Base-by-base conservation (phyloP, 768 basidiomycete species). In the Lactarius quietus region DNA sequence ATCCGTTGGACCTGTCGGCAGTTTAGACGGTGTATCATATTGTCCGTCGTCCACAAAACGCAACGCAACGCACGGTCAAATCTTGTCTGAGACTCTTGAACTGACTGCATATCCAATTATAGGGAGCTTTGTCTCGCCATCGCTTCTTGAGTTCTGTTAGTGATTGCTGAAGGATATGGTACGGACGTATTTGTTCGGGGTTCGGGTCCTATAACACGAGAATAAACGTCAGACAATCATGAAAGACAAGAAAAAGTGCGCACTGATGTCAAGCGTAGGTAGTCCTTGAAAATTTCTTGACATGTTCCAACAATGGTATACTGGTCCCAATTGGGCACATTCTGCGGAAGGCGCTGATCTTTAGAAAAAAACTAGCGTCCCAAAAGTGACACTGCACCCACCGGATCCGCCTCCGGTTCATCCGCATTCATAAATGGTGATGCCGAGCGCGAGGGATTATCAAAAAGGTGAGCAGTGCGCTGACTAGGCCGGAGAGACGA, bases 21-120 rank as follows among this genome's bases (percentile, higher is more conserved):
- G 20, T 31, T 66, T 45, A 57, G 51, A 58, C 43, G 28, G 39
- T 38, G 61, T n/a, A 64, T 62, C 45, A 54, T 18, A 48, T 33
- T 51, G 54, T 15, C 52, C 38, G 59, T 66, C 67, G 45, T 62
- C 61, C 52, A 33, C 57, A 63, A 54, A 64, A n/a, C n/a, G 28
- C 31, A 26, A 36, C 29, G 12, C 36, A 54, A 84, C 92, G 79
- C 78, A 96, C 96, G 70, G 95, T 98, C 66, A 99, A 82, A 80
- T 99, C 97, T 76, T 98, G 97, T 48, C 97, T 87, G 64, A 99
- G 79, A 74, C 92, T 94, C 82, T 99, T 98, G 80, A 99, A 93
- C 76, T 99, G 97, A 73, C 91, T 97, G 74, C 96, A 95, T 73
- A 98, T 93, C 88, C 93, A 99, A 63, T 83, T 78, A 73, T 98